Evolutionary conservation across 371 early-diverging fungal genomes (phyloP).

Genomic region (Mortierella sp.): DNA sequence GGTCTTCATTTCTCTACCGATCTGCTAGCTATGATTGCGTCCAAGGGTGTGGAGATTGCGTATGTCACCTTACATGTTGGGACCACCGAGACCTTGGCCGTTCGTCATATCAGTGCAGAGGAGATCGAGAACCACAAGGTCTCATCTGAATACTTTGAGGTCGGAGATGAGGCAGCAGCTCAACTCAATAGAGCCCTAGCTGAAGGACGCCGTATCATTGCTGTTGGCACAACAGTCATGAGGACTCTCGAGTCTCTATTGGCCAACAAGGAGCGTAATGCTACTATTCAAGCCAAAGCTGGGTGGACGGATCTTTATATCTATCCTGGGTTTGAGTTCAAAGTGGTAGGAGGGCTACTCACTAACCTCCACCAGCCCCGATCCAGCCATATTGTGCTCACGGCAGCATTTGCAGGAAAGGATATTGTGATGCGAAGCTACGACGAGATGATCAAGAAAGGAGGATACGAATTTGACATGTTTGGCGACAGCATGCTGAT

Average conservation of each 20-base stretch:
- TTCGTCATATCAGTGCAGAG: not conserved
- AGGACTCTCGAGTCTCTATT: not conserved
- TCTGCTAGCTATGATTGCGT: not conserved
- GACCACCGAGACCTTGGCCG: not conserved
- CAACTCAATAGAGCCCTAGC: not conserved
- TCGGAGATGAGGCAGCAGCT: not conserved
- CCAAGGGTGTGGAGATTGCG: not conserved
- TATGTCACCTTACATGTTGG: not conserved
- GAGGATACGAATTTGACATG: not conserved
- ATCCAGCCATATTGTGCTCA: not conserved
- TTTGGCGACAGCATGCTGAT: not conserved
- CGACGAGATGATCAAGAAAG: not conserved
- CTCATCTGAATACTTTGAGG: not conserved
- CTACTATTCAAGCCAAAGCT: too few species aligned
- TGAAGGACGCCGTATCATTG: not conserved
- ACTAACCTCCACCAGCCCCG: not conserved
- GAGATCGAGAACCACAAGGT: slow-evolving; percentile 1
- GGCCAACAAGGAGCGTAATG: too few species aligned
- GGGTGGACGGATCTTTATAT: too few species aligned
- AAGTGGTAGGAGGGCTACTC: not conserved
- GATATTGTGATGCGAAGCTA: not conserved
- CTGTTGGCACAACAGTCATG: not conserved
- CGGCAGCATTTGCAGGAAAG: not conserved
- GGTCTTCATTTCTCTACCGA: not conserved
- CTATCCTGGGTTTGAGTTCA: not conserved